phyloP scores from a whole-genome alignment of 805 yeast species.

The Candida methanosorbosa region DNA sequence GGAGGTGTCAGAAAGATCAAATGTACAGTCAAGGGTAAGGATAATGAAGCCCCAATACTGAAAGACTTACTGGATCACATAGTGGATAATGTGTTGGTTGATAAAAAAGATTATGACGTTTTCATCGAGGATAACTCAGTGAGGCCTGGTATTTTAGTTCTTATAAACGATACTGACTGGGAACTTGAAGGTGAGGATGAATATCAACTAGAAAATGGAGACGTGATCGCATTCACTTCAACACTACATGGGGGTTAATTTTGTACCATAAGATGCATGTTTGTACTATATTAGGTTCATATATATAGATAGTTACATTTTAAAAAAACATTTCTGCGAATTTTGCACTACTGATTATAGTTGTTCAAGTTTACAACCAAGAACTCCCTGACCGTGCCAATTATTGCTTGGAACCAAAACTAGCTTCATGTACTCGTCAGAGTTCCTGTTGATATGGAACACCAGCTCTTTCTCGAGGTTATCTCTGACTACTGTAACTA shows the following conservation, averaged over 20 bases:
- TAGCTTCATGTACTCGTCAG: slow-evolving; percentile 19
- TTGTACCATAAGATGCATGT: neutral
- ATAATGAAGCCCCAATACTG: slow-evolving; percentile 22
- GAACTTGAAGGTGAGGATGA: slow-evolving; percentile 86
- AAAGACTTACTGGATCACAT: slow-evolving; percentile 51
- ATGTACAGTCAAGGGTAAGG: slow-evolving; percentile 33
- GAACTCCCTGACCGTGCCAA: slow-evolving; percentile 63
- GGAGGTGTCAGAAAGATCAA: slow-evolving; percentile 46
- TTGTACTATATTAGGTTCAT: too few relatives aligned
- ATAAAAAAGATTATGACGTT: slow-evolving; percentile 57
- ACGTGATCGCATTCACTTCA: slow-evolving; percentile 78
- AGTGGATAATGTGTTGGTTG: slow-evolving; percentile 43
- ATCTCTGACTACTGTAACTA: slow-evolving; percentile 35
- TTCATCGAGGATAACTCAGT: slow-evolving; percentile 76
- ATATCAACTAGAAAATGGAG: slow-evolving; percentile 68
- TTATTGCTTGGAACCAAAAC: slow-evolving; percentile 35
- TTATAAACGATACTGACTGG: slow-evolving; percentile 95
- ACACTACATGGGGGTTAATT: slow-evolving; percentile 88
- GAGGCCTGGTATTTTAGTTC: slow-evolving; percentile 87
- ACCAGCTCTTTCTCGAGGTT: slow-evolving; percentile 15
- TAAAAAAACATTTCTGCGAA: too few relatives aligned
- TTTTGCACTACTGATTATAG: too few relatives aligned
- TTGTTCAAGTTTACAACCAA: slow-evolving; percentile 55
- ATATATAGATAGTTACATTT: too few relatives aligned
- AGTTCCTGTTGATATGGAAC: slow-evolving; percentile 15